phyloP scores from a whole-genome alignment of 225 moss, liverwort and hornwort species.

The Lunularia cruciata region DNA sequence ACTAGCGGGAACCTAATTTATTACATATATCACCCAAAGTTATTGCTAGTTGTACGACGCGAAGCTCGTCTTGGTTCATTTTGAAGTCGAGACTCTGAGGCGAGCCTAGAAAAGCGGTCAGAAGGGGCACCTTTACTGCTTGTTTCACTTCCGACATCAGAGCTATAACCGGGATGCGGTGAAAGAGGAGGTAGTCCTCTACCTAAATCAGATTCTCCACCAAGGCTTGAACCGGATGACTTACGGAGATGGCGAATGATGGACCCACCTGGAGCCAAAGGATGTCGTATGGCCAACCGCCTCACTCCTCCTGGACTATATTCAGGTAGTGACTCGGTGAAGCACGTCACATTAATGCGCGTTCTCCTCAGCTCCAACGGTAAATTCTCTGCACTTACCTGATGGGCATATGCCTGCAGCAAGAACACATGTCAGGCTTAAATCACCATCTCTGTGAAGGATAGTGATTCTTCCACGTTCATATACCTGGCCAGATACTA shows the following conservation, averaged over 20 bases:
- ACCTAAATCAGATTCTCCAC: slow-evolving; percentile 72
- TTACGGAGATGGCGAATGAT: slow-evolving; percentile 70
- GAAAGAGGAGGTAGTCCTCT: slow-evolving; percentile 76
- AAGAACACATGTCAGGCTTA: too few species aligned
- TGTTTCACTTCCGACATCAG: slow-evolving; percentile 82
- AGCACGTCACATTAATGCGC: slow-evolving; percentile 83
- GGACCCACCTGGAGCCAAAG: slow-evolving; percentile 46
- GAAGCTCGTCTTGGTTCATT: slow-evolving; percentile 27
- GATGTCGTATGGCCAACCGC: slow-evolving; percentile 44
- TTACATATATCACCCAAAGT: slow-evolving; percentile 8
- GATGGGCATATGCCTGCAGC: slow-evolving; percentile 64
- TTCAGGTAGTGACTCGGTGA: slow-evolving; percentile 59
- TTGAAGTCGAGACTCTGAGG: slow-evolving; percentile 26
- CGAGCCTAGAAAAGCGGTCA: slow-evolving; percentile 34
- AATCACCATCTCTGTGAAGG: too few species aligned
- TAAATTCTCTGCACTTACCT: slow-evolving; percentile 74
- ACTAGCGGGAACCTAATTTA: neutral
- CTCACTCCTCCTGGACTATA: slow-evolving; percentile 45
- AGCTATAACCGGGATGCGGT: slow-evolving; percentile 63
- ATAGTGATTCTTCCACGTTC: too few species aligned
- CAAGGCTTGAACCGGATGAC: slow-evolving; percentile 70
- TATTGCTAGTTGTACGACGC: slow-evolving; percentile 18
- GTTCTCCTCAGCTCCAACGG: slow-evolving; percentile 79
- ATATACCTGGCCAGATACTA: too few species aligned
- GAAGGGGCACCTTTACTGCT: slow-evolving; percentile 38